Conservation (phyloP, 495 filamentous ascomycete species). For the Copromyces sp. region DNA sequence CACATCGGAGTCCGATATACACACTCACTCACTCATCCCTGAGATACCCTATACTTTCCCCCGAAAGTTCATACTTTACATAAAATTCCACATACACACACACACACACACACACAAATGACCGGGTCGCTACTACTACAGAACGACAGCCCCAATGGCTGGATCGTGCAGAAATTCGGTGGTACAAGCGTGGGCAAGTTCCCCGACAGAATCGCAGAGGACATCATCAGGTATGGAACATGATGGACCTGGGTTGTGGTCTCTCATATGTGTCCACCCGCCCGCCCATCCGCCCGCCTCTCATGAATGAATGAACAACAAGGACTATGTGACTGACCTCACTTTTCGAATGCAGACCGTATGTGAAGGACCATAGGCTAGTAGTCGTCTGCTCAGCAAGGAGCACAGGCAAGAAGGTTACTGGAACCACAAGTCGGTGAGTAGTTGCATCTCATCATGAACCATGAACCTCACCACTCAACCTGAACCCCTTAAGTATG, state of each 20-base stretch:
- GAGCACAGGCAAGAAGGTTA: conserved; percentile 79
- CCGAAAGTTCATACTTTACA: background rate
- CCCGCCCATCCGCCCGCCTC: background rate
- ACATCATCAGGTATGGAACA: conserved; percentile 23
- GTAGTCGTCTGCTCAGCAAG: conserved; percentile 89
- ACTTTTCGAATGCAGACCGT: conserved; percentile 39
- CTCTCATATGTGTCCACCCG: background rate
- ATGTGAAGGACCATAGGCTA: conserved; percentile 55
- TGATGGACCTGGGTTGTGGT: background rate
- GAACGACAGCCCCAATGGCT: conserved; percentile 35
- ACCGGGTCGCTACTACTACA: conserved; percentile 13
- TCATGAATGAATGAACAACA: background rate
- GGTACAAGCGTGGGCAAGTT: conserved; percentile 55
- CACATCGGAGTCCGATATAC: background rate
- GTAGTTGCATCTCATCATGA: conserved; percentile 23
- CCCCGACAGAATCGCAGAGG: conserved; percentile 29
- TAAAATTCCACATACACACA: background rate
- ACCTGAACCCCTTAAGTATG: conserved; percentile 3
- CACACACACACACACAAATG: conserved; percentile 9
- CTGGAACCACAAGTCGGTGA: conserved; percentile 92
- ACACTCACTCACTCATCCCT: background rate
- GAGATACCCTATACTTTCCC: background rate
- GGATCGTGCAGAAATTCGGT: conserved; percentile 83
- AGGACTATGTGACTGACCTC: background rate
- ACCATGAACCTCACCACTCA: background rate